Conservation (phyloP, 2,329 filamentous ascomycete species). For the Claviceps sorghi region DNA sequence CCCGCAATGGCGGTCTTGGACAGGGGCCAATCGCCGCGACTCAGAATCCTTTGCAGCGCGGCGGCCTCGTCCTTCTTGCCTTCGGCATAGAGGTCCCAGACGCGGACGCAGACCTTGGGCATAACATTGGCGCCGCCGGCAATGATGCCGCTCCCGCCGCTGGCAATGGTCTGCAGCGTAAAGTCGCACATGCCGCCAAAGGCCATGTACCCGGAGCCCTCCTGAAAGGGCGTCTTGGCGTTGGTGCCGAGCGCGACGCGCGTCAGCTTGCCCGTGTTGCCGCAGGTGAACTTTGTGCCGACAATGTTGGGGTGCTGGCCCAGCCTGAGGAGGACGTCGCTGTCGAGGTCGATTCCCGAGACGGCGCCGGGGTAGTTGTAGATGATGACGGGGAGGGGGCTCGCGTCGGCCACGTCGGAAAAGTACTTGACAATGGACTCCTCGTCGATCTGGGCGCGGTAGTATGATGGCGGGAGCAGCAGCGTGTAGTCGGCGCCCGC, state of each 20-base stretch:
- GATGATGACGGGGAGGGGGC: slow-evolving; percentile 63
- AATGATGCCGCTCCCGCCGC: slow-evolving; percentile 71
- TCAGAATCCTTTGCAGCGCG: slow-evolving; percentile 61
- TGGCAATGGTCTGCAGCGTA: slow-evolving; percentile 65
- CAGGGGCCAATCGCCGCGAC: slow-evolving; percentile 66
- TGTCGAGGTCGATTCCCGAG: slow-evolving; percentile 78
- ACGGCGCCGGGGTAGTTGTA: slow-evolving; percentile 91
- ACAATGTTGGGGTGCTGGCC: slow-evolving; percentile 71
- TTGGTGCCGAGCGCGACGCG: slow-evolving; percentile 60
- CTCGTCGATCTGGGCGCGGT: slow-evolving; percentile 62
- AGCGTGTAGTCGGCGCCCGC: slow-evolving; percentile 71
- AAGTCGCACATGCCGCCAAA: slow-evolving; percentile 84
- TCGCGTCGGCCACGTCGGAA: slow-evolving; percentile 57
- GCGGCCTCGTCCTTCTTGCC: slow-evolving; percentile 64
- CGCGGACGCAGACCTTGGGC: slow-evolving; percentile 64
- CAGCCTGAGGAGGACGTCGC: slow-evolving; percentile 67
- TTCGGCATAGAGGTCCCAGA: slow-evolving; percentile 62
- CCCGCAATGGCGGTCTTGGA: slow-evolving; percentile 73
- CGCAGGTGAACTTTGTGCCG: slow-evolving; percentile 85
- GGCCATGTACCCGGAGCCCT: slow-evolving; percentile 61
- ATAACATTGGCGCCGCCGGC: slow-evolving; percentile 75
- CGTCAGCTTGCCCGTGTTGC: slow-evolving; percentile 78
- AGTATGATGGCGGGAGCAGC: slow-evolving; percentile 71
- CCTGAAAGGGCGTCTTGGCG: slow-evolving; percentile 48
- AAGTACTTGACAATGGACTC: slow-evolving; percentile 61